phyloP scores from a whole-genome alignment of 2,329 filamentous ascomycete species.

The Domatiomyces globalis region DNA sequence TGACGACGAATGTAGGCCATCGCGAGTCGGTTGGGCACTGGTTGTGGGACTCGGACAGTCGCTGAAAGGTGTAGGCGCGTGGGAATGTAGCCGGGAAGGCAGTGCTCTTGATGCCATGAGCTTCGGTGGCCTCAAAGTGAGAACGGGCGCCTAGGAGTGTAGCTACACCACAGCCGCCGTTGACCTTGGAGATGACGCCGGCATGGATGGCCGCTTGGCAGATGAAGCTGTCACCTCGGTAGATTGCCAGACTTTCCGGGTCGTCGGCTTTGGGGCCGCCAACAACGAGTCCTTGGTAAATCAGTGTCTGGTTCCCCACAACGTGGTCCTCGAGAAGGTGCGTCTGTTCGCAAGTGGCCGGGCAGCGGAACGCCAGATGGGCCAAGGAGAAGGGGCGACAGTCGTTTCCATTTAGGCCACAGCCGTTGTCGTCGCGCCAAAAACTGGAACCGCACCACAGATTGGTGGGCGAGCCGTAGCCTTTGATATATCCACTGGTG shows the following conservation, averaged over 20 bases:
- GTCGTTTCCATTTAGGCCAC: slow-evolving; percentile 41
- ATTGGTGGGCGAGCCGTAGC: slow-evolving; percentile 32
- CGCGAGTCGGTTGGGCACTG: slow-evolving; percentile 63
- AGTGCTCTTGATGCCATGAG: slow-evolving; percentile 62
- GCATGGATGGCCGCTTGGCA: slow-evolving; percentile 75
- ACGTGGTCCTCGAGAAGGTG: slow-evolving; percentile 37
- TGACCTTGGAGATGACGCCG: slow-evolving; percentile 55
- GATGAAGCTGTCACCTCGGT: slow-evolving; percentile 80
- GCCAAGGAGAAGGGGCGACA: slow-evolving; percentile 41
- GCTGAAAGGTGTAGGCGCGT: slow-evolving; percentile 62
- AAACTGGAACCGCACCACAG: slow-evolving; percentile 34
- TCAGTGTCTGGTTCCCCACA: slow-evolving; percentile 38
- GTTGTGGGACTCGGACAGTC: slow-evolving; percentile 36
- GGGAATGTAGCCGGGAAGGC: slow-evolving; percentile 83
- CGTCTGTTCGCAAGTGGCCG: slow-evolving; percentile 37
- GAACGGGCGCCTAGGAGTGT: slow-evolving; percentile 54
- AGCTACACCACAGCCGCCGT: slow-evolving; percentile 72
- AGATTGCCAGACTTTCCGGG: slow-evolving; percentile 41
- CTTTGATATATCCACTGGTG: slow-evolving; percentile 34
- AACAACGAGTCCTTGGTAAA: slow-evolving; percentile 39
- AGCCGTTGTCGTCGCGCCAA: slow-evolving; percentile 33
- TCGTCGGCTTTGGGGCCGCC: slow-evolving; percentile 32
- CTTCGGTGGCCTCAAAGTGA: slow-evolving; percentile 48
- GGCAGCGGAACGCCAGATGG: slow-evolving; percentile 42
- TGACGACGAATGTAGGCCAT: slow-evolving; percentile 73